phyloP scores from a whole-genome alignment of 2,329 filamentous ascomycete species.

The Aureobasidium pullulans region DNA sequence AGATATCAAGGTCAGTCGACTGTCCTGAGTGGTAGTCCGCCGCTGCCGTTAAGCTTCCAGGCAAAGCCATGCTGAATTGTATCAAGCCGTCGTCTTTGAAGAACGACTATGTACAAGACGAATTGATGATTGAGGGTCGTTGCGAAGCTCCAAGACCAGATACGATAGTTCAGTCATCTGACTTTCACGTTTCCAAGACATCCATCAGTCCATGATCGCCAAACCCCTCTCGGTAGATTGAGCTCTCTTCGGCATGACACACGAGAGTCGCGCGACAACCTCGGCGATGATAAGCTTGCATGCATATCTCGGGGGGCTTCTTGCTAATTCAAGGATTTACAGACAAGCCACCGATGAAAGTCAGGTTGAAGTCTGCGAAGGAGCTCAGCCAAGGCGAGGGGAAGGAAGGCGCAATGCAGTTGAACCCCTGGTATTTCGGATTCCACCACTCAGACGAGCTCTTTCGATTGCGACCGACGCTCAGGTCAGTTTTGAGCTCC shows the following conservation, averaged over 20 bases:
- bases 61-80: not conserved
- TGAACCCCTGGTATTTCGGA: not conserved
- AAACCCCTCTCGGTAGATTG: conserved; percentile 8
- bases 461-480: no score
- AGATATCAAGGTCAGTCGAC: conserved; percentile 5
- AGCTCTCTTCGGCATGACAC: not conserved
- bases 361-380: not conserved
- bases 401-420: not conserved
- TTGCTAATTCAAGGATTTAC: not conserved
- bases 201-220: not conserved
- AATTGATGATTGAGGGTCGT: not conserved
- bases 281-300: not conserved
- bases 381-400: conserved; percentile 5
- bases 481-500: no score
- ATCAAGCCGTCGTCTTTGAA: not conserved
- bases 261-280: not conserved
- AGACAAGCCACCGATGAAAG: not conserved
- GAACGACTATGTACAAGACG: not conserved
- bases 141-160: not conserved
- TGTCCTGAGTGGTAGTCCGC: conserved; percentile 6
- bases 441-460: not conserved
- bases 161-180: not conserved
- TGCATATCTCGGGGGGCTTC: not conserved
- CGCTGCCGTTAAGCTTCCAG: not conserved
- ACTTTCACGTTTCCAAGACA: not conserved